Conservation (phyloP, 2,329 filamentous ascomycete species). For the Penicillium sp. region DNA sequence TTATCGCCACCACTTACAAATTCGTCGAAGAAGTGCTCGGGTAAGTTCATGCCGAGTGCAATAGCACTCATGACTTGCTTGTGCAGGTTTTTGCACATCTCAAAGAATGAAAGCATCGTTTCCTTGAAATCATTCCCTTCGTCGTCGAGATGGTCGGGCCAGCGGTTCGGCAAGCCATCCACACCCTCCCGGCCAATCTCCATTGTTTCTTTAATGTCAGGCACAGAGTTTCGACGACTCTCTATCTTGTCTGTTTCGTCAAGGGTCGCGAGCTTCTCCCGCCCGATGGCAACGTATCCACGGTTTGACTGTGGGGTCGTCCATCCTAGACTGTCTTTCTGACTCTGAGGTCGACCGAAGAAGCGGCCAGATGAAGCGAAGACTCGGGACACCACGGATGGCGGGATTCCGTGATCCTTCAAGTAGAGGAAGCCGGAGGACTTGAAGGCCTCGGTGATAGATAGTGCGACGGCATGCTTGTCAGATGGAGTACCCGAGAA, state of each 20-base stretch:
- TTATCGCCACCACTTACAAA: conserved; percentile 74
- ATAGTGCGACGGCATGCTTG: conserved; percentile 68
- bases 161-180: conserved; percentile 71
- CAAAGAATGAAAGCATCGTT: conserved; percentile 76
- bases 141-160: conserved; percentile 65
- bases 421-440: conserved; percentile 89
- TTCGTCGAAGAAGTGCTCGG: conserved; percentile 73
- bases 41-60: conserved; percentile 76
- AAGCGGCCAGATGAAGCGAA: conserved; percentile 73
- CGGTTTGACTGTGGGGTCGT: conserved; percentile 73
- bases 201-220: conserved; percentile 62
- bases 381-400: conserved; percentile 61
- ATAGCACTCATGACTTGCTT: conserved; percentile 81
- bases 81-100: conserved; percentile 75
- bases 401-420: conserved; percentile 73
- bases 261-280: conserved; percentile 71
- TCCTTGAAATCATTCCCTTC: conserved; percentile 66
- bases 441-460: conserved; percentile 80
- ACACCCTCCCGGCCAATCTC: conserved; percentile 67
- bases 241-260: conserved; percentile 62
- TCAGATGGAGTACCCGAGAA: conserved; percentile 64
- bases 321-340: conserved; percentile 72
- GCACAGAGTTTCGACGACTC: conserved; percentile 57
- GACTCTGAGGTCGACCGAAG: conserved; percentile 65
- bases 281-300: conserved; percentile 71